A percentile compares a stretch with the other conserved stretches of the same genome.
phyloP scores from a whole-genome alignment of 1,284 basidiomycete species.

The Leccinum pachyderme region DNA sequence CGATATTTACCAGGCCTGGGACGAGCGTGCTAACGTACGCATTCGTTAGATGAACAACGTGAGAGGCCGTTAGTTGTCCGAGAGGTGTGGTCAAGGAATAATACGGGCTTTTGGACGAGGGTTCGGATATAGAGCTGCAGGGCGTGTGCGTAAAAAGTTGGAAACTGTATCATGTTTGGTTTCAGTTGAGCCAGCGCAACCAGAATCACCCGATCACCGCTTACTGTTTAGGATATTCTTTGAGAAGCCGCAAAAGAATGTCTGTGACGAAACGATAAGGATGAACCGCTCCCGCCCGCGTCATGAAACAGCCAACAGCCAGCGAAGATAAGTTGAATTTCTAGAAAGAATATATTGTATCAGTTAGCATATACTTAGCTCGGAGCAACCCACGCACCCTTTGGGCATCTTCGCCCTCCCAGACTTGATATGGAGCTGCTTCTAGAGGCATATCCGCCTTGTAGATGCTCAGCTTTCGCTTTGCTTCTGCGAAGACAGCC shows the following conservation, averaged over 20 bases:
- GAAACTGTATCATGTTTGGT: slow-evolving; percentile 37
- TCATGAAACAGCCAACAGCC: slow-evolving; percentile 47
- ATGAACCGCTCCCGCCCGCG: slow-evolving; percentile 52
- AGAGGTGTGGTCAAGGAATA: slow-evolving; percentile 54
- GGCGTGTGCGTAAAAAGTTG: slow-evolving; percentile 50
- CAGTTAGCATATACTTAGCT: background rate
- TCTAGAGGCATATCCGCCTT: slow-evolving; percentile 46
- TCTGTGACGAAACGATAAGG: slow-evolving; percentile 59
- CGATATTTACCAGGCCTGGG: slow-evolving; percentile 57
- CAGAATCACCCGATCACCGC: slow-evolving; percentile 15
- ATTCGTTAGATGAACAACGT: slow-evolving; percentile 80
- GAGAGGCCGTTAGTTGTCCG: slow-evolving; percentile 51
- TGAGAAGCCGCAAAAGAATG: slow-evolving; percentile 47
- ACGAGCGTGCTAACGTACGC: slow-evolving; percentile 71
- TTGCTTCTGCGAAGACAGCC: slow-evolving; percentile 39
- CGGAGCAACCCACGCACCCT: slow-evolving; percentile 28
- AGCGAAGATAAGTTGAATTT: slow-evolving; percentile 42
- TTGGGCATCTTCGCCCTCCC: slow-evolving; percentile 36
- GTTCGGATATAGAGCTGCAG: slow-evolving; percentile 41
- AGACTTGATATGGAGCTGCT: slow-evolving; percentile 36
- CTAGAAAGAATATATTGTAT: slow-evolving; percentile 26
- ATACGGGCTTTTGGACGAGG: slow-evolving; percentile 20
- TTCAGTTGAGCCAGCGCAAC: background rate
- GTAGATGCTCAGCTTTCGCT: slow-evolving; percentile 41
- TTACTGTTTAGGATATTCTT: slow-evolving; percentile 40